Percentiles rank a stretch among this genome's conserved stretches.
phyloP scores from a whole-genome alignment of 345 rosid genomes.

The Dipteronia sinensis region DNA sequence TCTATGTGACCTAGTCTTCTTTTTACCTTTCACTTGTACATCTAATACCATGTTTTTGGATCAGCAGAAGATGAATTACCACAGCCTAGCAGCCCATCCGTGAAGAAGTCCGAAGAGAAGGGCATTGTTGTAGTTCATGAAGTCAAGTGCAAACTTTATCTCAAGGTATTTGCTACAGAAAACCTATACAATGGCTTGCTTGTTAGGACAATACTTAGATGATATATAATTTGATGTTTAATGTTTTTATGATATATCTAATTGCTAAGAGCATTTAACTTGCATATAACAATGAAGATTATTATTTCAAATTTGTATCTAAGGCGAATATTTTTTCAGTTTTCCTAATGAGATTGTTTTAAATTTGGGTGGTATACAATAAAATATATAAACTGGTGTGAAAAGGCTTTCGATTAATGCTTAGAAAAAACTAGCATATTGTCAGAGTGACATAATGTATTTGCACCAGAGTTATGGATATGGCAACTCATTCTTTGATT shows the following conservation, averaged over 20 bases:
- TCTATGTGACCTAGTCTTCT: neutral
- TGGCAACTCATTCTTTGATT: neutral
- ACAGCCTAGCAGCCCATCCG: constrained; percentile 92
- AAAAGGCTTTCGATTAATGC: neutral
- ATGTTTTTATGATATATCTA: neutral
- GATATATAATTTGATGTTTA: neutral
- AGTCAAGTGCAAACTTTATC: constrained; percentile 95
- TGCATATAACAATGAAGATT: neutral
- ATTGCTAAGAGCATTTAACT: neutral
- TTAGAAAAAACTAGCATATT: neutral
- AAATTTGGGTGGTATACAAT: neutral
- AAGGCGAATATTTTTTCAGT: neutral
- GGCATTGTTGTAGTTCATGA: constrained; percentile 84
- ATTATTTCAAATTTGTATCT: neutral
- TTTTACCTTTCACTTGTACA: constrained; percentile 6
- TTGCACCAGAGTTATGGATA: neutral
- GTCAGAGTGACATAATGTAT: neutral
- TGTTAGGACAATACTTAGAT: neutral
- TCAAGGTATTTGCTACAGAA: constrained; percentile 57
- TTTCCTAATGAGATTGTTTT: neutral
- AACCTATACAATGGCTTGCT: constrained; percentile 11
- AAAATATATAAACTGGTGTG: neutral
- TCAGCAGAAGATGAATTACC: constrained; percentile 65
- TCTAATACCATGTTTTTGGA: constrained; percentile 16
- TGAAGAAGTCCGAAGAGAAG: constrained; percentile 85